Evolutionary conservation across 2,329 filamentous ascomycete species (phyloP), one percentile per base, ranked within the genome.

Genomic region (Trichoderma harzianum): DNA sequence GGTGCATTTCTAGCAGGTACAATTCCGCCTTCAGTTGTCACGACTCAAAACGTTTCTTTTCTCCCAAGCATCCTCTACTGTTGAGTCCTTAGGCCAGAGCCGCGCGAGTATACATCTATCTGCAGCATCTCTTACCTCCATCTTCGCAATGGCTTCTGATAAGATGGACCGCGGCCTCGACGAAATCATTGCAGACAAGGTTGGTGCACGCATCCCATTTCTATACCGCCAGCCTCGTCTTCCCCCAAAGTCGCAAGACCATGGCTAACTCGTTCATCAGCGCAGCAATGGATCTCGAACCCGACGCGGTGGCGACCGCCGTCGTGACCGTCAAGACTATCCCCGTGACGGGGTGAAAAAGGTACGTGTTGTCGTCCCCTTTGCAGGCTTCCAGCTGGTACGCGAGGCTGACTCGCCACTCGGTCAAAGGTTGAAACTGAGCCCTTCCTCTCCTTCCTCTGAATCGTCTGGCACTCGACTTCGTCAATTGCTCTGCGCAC

Each of bases 311-410:
- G 70, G 79, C 72, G 79, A 81, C 73, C 79, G 80, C 70, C 81
- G 79, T 70, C 75, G 77, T 61, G 78, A 76, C 57, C 82, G 82
- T 70, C 80, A 80, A 53, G 82, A 84, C 47, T 91, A 88, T 77
- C 92, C 92, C 79, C 91, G 93, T 84, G 93, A 96, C 84, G 93
- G 93, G 83, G 89, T 95, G 81, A 95, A 91, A 94, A 97, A 97
- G 94, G 94, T 95, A 82, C 60, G 79, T 64, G 5, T 51, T 36
- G 28, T n/a, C 68, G 24, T 63, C 24, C 53, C 32, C 14, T 51
- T 28, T 34, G 53, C 34, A 47, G 30, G 53, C 58, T 57, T 57
- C 60, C 43, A 62, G 32, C 60, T 73, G 60, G 14, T 16, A 30
- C 32, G 61, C 51, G 68, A 70, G 68, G 68, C 68, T 70, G 68